These are phyloP conservation scores for Fremontodendron californicum DNA, from an alignment of 345 rosid species.

Conservation along the genomic window DNA sequence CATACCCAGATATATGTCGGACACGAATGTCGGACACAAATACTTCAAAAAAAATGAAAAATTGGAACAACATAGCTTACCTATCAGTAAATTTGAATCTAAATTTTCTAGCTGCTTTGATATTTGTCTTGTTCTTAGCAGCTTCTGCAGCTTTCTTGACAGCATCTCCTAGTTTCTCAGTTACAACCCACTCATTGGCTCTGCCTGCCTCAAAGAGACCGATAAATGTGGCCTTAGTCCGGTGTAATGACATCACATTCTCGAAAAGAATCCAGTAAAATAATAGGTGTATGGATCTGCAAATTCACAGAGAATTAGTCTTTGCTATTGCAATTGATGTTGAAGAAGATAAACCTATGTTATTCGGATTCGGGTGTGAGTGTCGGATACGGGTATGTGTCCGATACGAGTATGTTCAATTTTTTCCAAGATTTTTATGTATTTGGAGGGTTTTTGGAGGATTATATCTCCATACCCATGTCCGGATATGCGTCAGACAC, in stretches of 20 bases:
- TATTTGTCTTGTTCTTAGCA: conserved; percentile 39
- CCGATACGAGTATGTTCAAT: too few species aligned
- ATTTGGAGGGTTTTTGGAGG: too few species aligned
- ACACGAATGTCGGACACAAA: too few species aligned
- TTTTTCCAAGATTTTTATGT: too few species aligned
- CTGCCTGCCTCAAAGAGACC: conserved; percentile 92
- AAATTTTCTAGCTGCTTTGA: conserved; percentile 40
- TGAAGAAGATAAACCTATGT: too few species aligned
- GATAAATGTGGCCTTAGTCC: conserved; percentile 88
- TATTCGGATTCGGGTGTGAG: too few species aligned
- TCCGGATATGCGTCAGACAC: neutral
- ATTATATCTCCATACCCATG: too few species aligned
- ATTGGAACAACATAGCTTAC: too few species aligned
- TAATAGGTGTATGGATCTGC: conserved; percentile 88
- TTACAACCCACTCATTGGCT: conserved; percentile 97
- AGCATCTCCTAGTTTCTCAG: conserved; percentile 82
- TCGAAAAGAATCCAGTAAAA: conserved; percentile 98
- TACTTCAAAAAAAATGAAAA: too few species aligned
- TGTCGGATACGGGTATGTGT: too few species aligned
- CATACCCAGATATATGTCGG: too few species aligned
- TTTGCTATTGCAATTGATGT: neutral
- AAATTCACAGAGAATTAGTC: neutral
- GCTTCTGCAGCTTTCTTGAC: conserved; percentile 62
- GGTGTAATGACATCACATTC: conserved; percentile 96
- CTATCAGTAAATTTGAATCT: conserved; percentile 70